phyloP scores from a whole-genome alignment of 1,284 basidiomycete species.

The Ganoderma sp. region DNA sequence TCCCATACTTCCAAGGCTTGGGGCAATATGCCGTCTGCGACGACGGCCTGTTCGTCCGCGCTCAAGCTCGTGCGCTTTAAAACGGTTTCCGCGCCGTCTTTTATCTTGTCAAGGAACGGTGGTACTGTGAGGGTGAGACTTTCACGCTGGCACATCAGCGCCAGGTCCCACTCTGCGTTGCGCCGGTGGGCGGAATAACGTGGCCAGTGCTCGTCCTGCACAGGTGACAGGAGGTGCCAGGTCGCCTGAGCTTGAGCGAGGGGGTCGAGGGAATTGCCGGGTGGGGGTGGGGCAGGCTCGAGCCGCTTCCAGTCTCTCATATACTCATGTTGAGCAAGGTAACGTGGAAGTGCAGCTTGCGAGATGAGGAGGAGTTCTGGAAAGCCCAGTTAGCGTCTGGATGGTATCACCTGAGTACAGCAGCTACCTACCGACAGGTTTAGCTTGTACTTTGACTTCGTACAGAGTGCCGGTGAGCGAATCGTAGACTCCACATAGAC shows the following conservation, averaged over 20 bases:
- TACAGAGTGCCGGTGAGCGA: no score
- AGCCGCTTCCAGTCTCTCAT: conserved; percentile 17
- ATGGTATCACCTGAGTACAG: not conserved
- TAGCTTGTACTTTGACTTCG: not conserved
- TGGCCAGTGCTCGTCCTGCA: conserved; percentile 5
- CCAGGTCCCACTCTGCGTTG: not conserved
- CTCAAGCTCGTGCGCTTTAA: not conserved
- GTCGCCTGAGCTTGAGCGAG: conserved; percentile 8
- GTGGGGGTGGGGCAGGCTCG: not conserved
- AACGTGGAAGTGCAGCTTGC: not conserved
- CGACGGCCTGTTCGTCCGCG: not conserved
- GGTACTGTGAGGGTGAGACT: not conserved
- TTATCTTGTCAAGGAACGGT: conserved; percentile 3
- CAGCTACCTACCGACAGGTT: not conserved
- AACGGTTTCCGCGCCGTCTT: not conserved
- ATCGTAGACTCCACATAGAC: no score
- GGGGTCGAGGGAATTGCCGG: not conserved
- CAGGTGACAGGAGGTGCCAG: conserved; percentile 12
- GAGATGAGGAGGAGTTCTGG: conserved; percentile 15
- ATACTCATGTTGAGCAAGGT: conserved; percentile 15
- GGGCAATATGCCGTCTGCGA: conserved; percentile 13
- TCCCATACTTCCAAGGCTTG: conserved; percentile 11
- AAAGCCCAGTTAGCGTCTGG: not conserved
- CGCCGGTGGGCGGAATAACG: conserved; percentile 12
- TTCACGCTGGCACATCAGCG: not conserved